A percentile compares a stretch with the other conserved stretches of the same genome.
Conservation (phyloP, 139 green algal species). For the Yamagishiella unicocca region DNA sequence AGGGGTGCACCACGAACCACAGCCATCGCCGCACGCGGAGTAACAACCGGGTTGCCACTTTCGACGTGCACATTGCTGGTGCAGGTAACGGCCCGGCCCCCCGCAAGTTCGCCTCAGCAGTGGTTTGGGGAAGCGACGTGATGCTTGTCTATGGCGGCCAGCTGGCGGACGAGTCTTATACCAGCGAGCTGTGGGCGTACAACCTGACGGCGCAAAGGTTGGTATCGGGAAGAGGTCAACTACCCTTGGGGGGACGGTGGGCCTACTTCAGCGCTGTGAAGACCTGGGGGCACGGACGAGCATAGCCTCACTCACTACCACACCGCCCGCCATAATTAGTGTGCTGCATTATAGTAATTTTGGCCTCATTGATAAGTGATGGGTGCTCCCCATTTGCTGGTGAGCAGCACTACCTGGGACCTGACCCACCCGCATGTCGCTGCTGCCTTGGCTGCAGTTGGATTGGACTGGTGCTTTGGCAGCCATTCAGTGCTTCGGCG, state of each 20-base stretch:
- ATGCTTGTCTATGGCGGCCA: slow-evolving; percentile 37
- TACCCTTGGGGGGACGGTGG: no score
- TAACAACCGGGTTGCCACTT: no score
- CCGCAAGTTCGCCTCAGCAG: not conserved
- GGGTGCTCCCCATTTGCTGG: no score
- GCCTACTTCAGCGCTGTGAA: no score
- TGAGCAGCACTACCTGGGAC: not conserved
- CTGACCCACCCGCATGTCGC: not conserved
- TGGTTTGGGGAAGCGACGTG: not conserved
- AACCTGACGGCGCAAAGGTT: not conserved
- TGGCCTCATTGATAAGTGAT: no score
- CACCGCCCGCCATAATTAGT: no score
- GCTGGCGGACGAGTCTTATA: not conserved
- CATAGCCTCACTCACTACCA: no score
- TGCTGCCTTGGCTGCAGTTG: not conserved
- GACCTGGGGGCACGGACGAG: no score
- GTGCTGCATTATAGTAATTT: no score
- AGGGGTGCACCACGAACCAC: not conserved
- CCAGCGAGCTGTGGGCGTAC: slow-evolving; percentile 35
- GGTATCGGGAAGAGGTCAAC: no score
- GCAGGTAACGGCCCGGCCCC: not conserved
- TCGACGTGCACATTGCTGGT: no score
- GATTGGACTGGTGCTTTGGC: no score
- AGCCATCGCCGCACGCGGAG: not conserved
- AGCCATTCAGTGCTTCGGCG: not conserved